Percentiles rank a stretch among this genome's conserved stretches.
Conservation (phyloP, 2,329 filamentous ascomycete genomes). For the Knufia fluminis region DNA sequence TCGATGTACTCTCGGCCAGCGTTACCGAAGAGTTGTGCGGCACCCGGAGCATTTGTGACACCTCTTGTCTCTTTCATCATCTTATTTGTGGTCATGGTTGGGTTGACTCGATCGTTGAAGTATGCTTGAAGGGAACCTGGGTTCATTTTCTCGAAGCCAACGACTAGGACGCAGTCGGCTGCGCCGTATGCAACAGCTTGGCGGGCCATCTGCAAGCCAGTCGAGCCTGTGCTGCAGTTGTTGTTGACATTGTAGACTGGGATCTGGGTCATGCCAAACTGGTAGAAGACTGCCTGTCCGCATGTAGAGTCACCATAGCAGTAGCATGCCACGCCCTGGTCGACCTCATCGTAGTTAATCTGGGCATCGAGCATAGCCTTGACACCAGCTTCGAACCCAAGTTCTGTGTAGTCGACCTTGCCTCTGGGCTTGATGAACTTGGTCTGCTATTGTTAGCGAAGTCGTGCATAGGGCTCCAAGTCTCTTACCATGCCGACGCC, state of each 20-base stretch:
- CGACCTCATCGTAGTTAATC: constrained; percentile 93
- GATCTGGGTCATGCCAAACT: constrained; percentile 95
- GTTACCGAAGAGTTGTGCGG: constrained; percentile 92
- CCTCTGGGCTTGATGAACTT: constrained; percentile 65
- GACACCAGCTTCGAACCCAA: constrained; percentile 28
- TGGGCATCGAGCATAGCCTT: constrained; percentile 56
- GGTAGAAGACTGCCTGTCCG: constrained; percentile 95
- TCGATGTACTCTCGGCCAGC: constrained; percentile 92
- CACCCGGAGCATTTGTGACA: constrained; percentile 69
- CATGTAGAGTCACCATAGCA: constrained; percentile 94
- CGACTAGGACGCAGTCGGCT: constrained; percentile 79
- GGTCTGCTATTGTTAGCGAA: constrained; percentile 39
- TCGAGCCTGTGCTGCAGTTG: constrained; percentile 94
- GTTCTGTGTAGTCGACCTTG: constrained; percentile 27
- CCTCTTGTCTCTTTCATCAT: constrained; percentile 82
- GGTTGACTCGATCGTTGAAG: constrained; percentile 78
- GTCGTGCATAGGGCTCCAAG: neutral
- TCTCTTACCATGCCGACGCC: constrained; percentile 70
- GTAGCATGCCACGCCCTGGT: constrained; percentile 93
- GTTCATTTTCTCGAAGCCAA: constrained; percentile 98
- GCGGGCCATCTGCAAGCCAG: constrained; percentile 74
- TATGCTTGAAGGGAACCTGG: constrained; percentile 73
- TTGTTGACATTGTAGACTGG: constrained; percentile 98
- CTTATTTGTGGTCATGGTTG: constrained; percentile 58
- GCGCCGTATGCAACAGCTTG: constrained; percentile 70